Conservation (phyloP, 2,329 filamentous ascomycete species). For the Diaporthe humulicola region DNA sequence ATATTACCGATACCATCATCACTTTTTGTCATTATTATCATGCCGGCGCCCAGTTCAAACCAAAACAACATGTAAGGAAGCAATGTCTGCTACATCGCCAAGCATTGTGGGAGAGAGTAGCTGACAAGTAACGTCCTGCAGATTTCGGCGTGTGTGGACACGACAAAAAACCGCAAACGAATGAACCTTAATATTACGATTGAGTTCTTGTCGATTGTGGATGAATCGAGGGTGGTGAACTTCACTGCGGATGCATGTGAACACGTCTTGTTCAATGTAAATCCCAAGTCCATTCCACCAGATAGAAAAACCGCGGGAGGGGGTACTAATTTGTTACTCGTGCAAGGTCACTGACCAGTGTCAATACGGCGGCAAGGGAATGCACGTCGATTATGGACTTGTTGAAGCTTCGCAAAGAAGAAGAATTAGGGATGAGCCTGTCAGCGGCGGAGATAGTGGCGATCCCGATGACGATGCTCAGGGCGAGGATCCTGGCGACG, state of each 20-base stretch:
- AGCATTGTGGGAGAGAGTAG: background rate
- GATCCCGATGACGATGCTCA: background rate
- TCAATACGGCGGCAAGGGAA: background rate
- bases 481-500: background rate
- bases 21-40: background rate
- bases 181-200: background rate
- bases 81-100: background rate
- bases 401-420: background rate
- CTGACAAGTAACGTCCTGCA: background rate
- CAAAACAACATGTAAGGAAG: background rate
- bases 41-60: background rate
- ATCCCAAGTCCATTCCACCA: background rate
- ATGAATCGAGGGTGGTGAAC: background rate
- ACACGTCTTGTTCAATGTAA: background rate
- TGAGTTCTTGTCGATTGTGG: background rate
- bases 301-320: background rate
- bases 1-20: background rate
- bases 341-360: background rate
- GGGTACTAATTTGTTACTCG: background rate
- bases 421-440: background rate
- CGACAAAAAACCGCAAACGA: background rate
- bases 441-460: background rate
- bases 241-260: background rate
- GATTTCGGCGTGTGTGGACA: background rate
- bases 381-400: background rate